Evolutionary conservation across 306 rosid species (phyloP), one percentile per base, ranked within the genome.

Genomic region (Styphnolobium japonicum): DNA sequence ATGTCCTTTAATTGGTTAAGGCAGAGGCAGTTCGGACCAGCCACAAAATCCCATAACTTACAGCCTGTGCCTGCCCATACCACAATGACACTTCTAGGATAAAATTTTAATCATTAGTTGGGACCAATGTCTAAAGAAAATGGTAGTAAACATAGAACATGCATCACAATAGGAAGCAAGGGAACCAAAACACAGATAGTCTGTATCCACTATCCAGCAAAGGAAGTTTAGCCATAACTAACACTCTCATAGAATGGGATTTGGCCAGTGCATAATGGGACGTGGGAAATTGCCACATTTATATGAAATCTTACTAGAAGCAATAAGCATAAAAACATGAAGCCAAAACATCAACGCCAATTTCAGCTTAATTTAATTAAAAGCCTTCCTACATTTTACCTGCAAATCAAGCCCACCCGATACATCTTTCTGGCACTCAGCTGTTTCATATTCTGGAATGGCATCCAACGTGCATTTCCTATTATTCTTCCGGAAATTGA

Each of bases 401-500:
- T 90, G 93, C 51, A 83, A 73, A 88, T 84, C 88, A 81, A 79
- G 78, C 67, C 66, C 85, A 67, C 81, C 81, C 37, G 82, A 77
- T 9, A 23, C 86, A 81, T 88, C 80, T 88, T 86, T 90, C 81
- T 68, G 90, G 74, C 67, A 22, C 75, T 95, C 94, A 19, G 90
- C 48, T 53, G 96, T 75, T 57, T 88, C 98, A 73, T 90, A 72
- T 84, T 93, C 98, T 0, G 99, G 98, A 67, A 96, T 93, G 23
- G 87, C 89, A 79, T 86, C 91, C 89, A 92, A 85, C 66, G 15
- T 69, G 74, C 80, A 81, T 71, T 90, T 95, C 82, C 92, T 77
- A 27, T 43, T 76, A 40, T 87, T 93, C 89, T 87, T 91, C 55
- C 84, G 82, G 73, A 65, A 88, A 79, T 76, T 77, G 56, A 87